Evolutionary conservation across 2,329 filamentous ascomycete species (phyloP).

Genomic region (Diaporthe citriasiana): DNA sequence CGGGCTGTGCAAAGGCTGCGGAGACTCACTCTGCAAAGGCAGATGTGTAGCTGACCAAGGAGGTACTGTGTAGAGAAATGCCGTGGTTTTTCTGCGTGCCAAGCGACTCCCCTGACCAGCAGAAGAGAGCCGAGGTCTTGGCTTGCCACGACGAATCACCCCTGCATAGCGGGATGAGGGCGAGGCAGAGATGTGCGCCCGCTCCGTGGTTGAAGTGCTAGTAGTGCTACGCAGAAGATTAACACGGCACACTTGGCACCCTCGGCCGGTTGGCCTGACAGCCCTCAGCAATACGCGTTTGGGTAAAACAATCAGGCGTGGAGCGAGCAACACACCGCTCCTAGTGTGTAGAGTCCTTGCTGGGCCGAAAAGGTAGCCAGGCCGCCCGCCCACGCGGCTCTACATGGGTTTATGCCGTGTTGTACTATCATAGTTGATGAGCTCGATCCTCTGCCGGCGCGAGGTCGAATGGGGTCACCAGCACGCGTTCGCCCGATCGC

Average conservation of each 20-base stretch:
- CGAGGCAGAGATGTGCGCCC: constrained; percentile 25
- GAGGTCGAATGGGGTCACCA: constrained; percentile 3
- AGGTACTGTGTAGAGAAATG: neutral
- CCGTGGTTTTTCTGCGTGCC: neutral
- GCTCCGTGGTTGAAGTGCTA: neutral
- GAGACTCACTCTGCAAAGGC: neutral
- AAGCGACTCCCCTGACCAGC: constrained; percentile 15
- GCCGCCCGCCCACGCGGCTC: neutral
- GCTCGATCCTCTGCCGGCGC: neutral
- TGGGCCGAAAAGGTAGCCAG: neutral
- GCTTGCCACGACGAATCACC: neutral
- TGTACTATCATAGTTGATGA: neutral
- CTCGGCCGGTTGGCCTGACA: neutral
- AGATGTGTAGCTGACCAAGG: neutral
- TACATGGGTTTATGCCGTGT: neutral
- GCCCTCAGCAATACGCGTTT: no score
- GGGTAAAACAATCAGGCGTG: neutral
- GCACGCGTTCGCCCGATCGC: neutral
- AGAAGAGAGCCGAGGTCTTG: neutral
- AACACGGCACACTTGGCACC: constrained; percentile 6
- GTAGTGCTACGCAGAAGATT: constrained; percentile 12
- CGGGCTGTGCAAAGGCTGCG: neutral
- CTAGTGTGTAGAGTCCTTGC: neutral
- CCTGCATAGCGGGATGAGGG: neutral
- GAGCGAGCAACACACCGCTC: no score